Evolutionary conservation across 2,329 filamentous ascomycete species (phyloP), one percentile per base, ranked within the genome.

Genomic region (Cercospora citrullina): DNA sequence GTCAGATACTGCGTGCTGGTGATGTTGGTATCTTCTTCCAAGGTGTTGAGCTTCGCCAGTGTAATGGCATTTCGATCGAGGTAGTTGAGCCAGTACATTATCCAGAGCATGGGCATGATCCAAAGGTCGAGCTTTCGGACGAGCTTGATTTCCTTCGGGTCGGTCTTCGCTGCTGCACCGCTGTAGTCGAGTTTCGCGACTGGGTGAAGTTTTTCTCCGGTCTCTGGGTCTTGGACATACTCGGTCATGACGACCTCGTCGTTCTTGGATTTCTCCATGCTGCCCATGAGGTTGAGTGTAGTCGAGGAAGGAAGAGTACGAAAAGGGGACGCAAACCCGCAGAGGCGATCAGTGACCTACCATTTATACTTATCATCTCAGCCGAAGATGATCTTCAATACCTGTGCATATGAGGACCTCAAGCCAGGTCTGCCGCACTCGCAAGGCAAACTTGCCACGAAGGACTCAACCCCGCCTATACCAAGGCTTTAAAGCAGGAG

Each of bases 11-110:
- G 69, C 18, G 66, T 67, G 26, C 60, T 39, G 16, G 65, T 65
- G 61, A 72, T 64, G 14, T 72, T 51, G 5, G 72, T 58, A 45
- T 72, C 70, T 39, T 69, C 72, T 67, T 70, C 71, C 62, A 75
- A 73, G 8, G 65, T 69, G 6, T 69, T 68, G 4, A 75, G 63
- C 33, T 75, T 75, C 9, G 73, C 69, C 1, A 72, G 68, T 5
- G 73, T 70, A 14, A 74, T 69, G 59, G 72, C 74, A 58, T 73
- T 71, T 14, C 73, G 55, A 60, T 75, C 74, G 10, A 75, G 64
- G 23, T 75, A 75, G 61, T 75, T 75, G 4, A 75, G 63, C 60
- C 73, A 72, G 53, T 75, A 75, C 68, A 73, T 71, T 21, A 72
- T 4, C 33, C 36, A 65, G 14, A 65, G 33, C 18, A 60, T 60